Conservation (phyloP, 129 eudicot species). For the Flaveria linearis region DNA sequence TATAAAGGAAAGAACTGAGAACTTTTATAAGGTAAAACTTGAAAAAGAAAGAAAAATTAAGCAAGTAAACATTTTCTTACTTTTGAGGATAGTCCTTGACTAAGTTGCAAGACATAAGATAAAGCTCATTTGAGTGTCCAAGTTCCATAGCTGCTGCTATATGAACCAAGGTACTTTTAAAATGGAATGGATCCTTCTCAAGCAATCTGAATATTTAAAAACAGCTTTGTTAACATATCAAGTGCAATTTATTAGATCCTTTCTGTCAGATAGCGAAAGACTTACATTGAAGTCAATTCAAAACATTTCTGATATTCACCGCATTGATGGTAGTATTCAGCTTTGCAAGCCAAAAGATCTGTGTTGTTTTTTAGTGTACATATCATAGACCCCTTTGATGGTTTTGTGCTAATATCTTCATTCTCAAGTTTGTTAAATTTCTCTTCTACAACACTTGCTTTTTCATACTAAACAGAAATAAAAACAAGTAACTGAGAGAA, state of each 20-base stretch:
- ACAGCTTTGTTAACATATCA: not conserved
- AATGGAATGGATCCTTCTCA: constrained; percentile 94
- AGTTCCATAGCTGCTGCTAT: constrained; percentile 98
- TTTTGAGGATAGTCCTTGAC: constrained; percentile 96
- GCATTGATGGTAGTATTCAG: constrained; percentile 94
- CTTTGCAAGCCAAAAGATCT: constrained; percentile 96
- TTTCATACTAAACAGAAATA: constrained; percentile 60
- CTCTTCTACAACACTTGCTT: constrained; percentile 68
- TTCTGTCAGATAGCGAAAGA: constrained; percentile 17
- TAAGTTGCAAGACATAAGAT: constrained; percentile 93
- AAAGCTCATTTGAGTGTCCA: constrained; percentile 96
- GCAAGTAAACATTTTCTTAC: constrained; percentile 37
- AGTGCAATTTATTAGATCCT: not conserved
- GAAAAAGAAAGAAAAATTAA: not conserved
- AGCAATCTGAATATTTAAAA: constrained; percentile 61
- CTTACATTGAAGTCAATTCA: constrained; percentile 86
- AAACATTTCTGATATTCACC: constrained; percentile 98
- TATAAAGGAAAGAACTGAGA: not conserved
- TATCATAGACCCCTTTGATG: constrained; percentile 52
- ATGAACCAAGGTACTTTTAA: constrained; percentile 88
- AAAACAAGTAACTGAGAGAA: constrained; percentile 14
- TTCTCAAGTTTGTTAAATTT: constrained; percentile 82
- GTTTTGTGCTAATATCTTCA: constrained; percentile 48
- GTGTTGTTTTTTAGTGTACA: constrained; percentile 85
- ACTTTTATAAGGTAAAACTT: not conserved